Evolutionary conservation across 2,329 filamentous ascomycete species (phyloP).

Genomic region (Ophiocordyceps sinensis): DNA sequence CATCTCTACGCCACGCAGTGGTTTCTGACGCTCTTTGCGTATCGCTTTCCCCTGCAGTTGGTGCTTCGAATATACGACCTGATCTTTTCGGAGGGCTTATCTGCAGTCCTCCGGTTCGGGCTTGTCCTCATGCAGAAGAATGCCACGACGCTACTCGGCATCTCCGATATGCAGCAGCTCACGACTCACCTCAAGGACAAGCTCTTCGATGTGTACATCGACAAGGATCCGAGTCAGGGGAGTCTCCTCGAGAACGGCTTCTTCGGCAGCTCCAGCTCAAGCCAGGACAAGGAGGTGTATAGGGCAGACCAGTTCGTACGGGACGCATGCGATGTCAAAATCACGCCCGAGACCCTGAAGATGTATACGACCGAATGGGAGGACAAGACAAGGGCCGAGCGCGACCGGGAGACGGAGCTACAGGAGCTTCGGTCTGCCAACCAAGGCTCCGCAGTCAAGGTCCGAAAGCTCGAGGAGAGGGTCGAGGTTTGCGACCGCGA

Average conservation of each 20-base stretch:
- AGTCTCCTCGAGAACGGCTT: constrained; percentile 94
- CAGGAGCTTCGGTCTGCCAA: constrained; percentile 57
- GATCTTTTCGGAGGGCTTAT: constrained; percentile 82
- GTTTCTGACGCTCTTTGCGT: constrained; percentile 97
- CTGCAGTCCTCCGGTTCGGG: constrained; percentile 87
- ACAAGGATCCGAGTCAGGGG: constrained; percentile 80
- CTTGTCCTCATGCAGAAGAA: constrained; percentile 97
- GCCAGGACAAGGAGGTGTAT: constrained; percentile 88
- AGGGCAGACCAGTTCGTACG: constrained; percentile 85
- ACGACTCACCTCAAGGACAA: constrained; percentile 88
- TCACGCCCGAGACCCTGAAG: constrained; percentile 70
- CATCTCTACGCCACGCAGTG: constrained; percentile 96
- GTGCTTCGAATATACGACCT: constrained; percentile 94
- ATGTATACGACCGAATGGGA: constrained; percentile 81
- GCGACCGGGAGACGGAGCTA: constrained; percentile 69
- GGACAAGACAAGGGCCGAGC: constrained; percentile 70
- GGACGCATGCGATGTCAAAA: constrained; percentile 78
- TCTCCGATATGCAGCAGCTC: constrained; percentile 83
- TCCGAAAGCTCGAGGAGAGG: constrained; percentile 78
- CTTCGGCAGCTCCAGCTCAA: constrained; percentile 84
- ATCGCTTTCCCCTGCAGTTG: constrained; percentile 89
- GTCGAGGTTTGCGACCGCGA: constrained; percentile 81
- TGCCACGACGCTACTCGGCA: constrained; percentile 56
- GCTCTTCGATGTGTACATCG: constrained; percentile 93
- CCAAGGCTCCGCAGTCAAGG: constrained; percentile 51